phyloP scores from a whole-genome alignment of 345 rosid species.

The Sonneratia alba region DNA sequence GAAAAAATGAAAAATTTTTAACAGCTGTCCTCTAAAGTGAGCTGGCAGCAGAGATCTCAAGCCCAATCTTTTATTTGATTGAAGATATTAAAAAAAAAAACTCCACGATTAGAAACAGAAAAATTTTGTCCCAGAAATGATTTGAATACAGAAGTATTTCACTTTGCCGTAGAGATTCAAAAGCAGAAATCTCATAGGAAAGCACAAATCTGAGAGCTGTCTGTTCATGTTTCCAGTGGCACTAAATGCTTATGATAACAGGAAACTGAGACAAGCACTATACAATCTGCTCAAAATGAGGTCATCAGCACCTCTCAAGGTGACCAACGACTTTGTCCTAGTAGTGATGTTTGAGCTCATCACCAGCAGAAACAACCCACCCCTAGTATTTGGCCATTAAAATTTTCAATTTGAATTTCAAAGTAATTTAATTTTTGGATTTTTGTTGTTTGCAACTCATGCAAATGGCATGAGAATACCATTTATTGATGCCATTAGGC shows the following conservation, averaged over 20 bases:
- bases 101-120: neutral
- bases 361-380: too few relatives aligned
- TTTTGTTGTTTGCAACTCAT: too few relatives aligned
- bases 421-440: too few relatives aligned
- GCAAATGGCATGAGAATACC: too few relatives aligned
- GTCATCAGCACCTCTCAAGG: too few relatives aligned
- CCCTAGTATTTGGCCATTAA: too few relatives aligned
- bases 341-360: too few relatives aligned
- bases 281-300: neutral
- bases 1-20: neutral
- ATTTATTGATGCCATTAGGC: too few relatives aligned
- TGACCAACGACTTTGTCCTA: too few relatives aligned
- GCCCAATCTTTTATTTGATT: neutral
- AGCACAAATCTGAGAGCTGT: neutral
- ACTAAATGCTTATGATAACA: neutral
- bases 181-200: neutral
- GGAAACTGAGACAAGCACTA: neutral
- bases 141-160: neutral
- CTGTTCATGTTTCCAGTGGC: neutral
- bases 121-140: neutral
- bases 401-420: too few relatives aligned
- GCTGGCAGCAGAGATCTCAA: neutral
- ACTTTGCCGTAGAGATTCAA: too few relatives aligned
- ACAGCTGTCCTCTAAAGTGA: neutral
- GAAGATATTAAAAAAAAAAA: neutral